phyloP scores from a whole-genome alignment of 192 early-diverging fungal genomes.

The Backusella morwellensis region DNA sequence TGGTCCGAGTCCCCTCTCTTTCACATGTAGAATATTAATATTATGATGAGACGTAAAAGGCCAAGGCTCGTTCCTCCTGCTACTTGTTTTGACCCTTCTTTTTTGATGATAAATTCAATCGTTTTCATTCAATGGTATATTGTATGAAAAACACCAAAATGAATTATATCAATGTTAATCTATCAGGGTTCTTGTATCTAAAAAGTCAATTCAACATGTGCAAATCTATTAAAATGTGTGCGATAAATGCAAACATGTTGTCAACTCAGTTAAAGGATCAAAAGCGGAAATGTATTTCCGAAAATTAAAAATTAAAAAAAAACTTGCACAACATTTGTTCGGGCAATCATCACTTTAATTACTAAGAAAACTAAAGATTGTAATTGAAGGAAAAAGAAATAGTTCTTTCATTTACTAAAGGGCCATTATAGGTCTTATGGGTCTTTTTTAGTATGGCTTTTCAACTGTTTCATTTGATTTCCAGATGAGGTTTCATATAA shows the following conservation, averaged over 20 bases:
- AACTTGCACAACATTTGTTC: background rate
- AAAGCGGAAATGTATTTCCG: background rate
- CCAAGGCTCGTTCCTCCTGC: background rate
- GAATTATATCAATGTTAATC: too few species aligned
- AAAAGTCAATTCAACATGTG: constrained; percentile 1
- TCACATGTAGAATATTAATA: background rate
- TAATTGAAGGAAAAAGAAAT: too few species aligned
- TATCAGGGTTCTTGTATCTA: background rate
- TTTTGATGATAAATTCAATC: too few species aligned
- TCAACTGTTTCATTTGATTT: background rate
- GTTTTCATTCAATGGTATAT: too few species aligned
- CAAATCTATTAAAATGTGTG: background rate
- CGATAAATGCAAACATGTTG: background rate
- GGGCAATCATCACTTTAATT: background rate
- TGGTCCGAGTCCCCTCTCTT: background rate
- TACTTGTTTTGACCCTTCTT: background rate
- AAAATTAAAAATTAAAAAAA: background rate
- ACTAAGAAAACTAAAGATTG: background rate
- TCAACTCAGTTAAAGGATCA: background rate
- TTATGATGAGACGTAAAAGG: background rate
- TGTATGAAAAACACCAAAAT: too few species aligned
- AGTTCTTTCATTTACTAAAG: too few species aligned
- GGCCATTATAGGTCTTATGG: too few species aligned
- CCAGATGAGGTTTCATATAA: background rate
- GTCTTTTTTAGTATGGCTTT: background rate